phyloP scores from a whole-genome alignment of 2,329 filamentous ascomycete species.

The Alternaria incomplexa region DNA sequence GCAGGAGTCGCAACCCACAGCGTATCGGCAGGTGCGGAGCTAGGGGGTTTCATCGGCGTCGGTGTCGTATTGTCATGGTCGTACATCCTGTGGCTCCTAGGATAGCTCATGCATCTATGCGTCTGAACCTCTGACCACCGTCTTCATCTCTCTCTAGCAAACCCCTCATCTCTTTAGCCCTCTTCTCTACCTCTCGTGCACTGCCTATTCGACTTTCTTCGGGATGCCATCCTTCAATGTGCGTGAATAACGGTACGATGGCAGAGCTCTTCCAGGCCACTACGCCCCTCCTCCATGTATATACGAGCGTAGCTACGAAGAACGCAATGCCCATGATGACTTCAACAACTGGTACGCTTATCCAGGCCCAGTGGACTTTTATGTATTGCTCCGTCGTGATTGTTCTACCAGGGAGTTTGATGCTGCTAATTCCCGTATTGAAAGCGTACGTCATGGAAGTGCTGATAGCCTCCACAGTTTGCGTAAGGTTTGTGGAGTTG shows the following conservation, averaged over 20 bases:
- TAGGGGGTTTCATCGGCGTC: background rate
- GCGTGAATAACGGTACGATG: slow-evolving; percentile 1
- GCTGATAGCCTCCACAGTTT: background rate
- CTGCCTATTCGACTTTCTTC: background rate
- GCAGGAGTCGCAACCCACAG: background rate
- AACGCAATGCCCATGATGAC: slow-evolving; percentile 4
- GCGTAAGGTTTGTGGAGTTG: background rate
- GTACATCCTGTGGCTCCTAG: background rate
- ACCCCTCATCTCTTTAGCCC: background rate
- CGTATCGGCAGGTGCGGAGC: background rate
- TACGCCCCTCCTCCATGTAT: slow-evolving; percentile 2
- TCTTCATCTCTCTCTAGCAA: background rate
- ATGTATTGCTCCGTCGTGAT: slow-evolving; percentile 5
- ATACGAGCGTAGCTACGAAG: background rate
- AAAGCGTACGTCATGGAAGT: background rate
- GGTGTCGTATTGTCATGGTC: background rate
- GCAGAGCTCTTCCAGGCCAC: slow-evolving; percentile 5
- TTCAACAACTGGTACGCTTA: background rate
- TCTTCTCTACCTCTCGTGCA: background rate
- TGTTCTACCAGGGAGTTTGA: background rate
- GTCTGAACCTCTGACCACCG: background rate
- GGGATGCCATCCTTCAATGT: background rate
- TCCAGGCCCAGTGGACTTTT: background rate
- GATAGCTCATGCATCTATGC: background rate
- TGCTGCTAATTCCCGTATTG: background rate